Evolutionary conservation across 169 alveolate genomes (phyloP).

Genomic region (Eimeria acervulina): DNA sequence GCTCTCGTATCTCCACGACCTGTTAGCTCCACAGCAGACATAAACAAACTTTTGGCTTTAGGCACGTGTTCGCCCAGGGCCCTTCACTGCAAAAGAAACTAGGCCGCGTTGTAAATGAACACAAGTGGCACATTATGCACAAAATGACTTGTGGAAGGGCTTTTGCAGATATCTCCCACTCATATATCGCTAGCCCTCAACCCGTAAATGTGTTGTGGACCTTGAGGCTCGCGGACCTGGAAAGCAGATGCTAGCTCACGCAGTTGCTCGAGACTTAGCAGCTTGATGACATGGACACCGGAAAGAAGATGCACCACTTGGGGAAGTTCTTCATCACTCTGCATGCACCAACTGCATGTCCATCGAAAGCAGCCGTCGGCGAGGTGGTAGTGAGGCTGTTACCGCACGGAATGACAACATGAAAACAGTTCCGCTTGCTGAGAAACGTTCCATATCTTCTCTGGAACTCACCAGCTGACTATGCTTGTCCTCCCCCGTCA

Average conservation of each 20-base stretch:
- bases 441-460: not conserved
- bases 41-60: not conserved
- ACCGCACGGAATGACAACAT: not conserved
- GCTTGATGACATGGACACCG: conserved; percentile 77
- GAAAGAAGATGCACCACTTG: conserved; percentile 67
- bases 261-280: conserved; percentile 50
- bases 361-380: not conserved
- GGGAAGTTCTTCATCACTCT: conserved; percentile 67
- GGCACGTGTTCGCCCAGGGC: not conserved
- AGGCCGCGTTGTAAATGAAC: not conserved
- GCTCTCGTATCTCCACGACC: conserved; percentile 78
- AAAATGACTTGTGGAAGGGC: not conserved
- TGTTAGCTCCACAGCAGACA: not conserved
- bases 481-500: conserved; percentile 25
- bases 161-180: not conserved
- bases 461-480: conserved; percentile 48
- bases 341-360: not conserved
- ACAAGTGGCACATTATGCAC: not conserved
- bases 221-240: conserved; percentile 41
- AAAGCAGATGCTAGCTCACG: conserved; percentile 69
- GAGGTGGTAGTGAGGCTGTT: not conserved
- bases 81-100: not conserved
- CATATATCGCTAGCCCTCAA: not conserved
- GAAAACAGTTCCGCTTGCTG: not conserved
- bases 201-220: not conserved